phyloP scores from a whole-genome alignment of 164 flowering plant genomes.

The Liquidambar formosana region DNA sequence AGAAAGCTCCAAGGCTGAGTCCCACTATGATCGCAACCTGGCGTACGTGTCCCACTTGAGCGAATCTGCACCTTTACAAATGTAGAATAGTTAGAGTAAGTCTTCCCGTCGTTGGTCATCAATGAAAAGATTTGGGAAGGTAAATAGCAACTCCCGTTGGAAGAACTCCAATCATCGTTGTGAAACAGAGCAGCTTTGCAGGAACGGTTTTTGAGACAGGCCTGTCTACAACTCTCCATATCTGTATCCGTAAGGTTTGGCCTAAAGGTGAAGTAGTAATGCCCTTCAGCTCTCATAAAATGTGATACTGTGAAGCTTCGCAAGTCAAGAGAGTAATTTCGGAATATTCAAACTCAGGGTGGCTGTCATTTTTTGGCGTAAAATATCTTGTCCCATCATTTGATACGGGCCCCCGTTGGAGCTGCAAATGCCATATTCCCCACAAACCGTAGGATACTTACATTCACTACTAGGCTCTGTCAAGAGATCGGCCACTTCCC shows the following conservation, averaged over 20 bases:
- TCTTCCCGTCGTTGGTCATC: background rate
- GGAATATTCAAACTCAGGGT: conserved; percentile 21
- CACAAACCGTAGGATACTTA: conserved; percentile 27
- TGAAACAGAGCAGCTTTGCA: background rate
- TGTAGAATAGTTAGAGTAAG: background rate
- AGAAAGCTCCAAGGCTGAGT: background rate
- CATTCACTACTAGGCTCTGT: conserved; percentile 6
- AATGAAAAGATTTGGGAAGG: background rate
- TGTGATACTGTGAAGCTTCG: conserved; percentile 11
- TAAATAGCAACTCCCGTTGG: background rate
- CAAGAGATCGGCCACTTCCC: conserved; percentile 19
- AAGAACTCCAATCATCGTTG: background rate
- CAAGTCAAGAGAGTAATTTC: conserved; percentile 15
- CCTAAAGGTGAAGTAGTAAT: conserved; percentile 16
- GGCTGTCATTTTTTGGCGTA: conserved; percentile 13
- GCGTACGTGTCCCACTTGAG: background rate
- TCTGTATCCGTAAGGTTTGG: background rate
- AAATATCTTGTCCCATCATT: conserved; percentile 2
- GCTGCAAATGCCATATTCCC: conserved; percentile 34
- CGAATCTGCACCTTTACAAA: too few relatives aligned
- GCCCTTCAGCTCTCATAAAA: conserved; percentile 11
- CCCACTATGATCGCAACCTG: background rate
- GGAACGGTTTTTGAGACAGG: too few relatives aligned
- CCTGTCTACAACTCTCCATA: conserved; percentile 16
- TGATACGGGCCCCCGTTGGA: conserved; percentile 19